Evolutionary conservation across 345 rosid genomes (phyloP), one percentile per base, ranked within the genome.

Genomic region (Nephelium lappaceum): DNA sequence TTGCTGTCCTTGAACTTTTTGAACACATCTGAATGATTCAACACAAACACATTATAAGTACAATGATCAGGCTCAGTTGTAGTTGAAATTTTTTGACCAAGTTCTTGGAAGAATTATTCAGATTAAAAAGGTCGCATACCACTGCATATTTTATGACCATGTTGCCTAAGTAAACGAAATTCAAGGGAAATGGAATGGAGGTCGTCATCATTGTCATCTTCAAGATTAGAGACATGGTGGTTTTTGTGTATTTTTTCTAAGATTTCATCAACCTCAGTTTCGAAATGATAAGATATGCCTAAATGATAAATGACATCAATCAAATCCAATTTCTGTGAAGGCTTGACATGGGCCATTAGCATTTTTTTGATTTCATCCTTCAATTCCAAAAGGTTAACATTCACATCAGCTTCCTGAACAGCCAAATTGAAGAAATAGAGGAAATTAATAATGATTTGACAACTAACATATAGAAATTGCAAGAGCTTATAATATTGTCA

Each of bases 221-320:
- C 12, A 39, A 47, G 2, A 41, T 16, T 14, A 49, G 6, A 15
- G 45, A 19, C 15, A 31, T 39, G 16, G 64, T 25, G 53, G 60
- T 38, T 39, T 23, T 19, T 31, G 4, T 57, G 36, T 4, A 79
- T 60, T 47, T 66, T 31, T 23, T 68, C 69, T 36, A 86, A 19
- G 27, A 62, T 24, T 27, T 53, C 76, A 11, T 83, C 87, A 51
- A 83, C 80, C 80, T 90, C 88, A 1, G 8, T 14, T 45, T 85
- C 78, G 27, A 91, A 91, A 83, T 84, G 92, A 49, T 90, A 87
- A 12, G 81, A 69, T 21, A 90, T 38, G 2, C 93, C 93, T n/a
- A 86, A 49, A 5, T 85, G 83, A 49, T 86, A 85, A 47, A 88
- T 55, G 10, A 75, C 71, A 78, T 86, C 86, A 6, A 88, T 71